phyloP scores from a whole-genome alignment of 208 protist species.

The Trypanosoma vivax region DNA sequence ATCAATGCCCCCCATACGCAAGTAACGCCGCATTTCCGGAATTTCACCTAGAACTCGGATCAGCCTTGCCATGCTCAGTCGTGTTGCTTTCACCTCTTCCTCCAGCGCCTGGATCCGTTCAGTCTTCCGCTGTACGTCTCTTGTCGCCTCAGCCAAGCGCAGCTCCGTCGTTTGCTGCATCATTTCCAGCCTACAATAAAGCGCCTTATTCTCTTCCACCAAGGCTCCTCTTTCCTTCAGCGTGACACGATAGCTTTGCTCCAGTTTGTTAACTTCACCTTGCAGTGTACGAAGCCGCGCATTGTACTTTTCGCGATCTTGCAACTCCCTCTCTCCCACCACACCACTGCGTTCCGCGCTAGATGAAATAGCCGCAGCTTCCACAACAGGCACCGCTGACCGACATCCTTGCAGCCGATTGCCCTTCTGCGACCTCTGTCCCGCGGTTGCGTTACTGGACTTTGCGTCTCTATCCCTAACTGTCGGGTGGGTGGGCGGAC shows the following conservation, averaged over 20 bases:
- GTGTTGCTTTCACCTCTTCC: constrained; percentile 50
- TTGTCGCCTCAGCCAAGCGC: constrained; percentile 8
- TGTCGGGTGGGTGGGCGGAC: too few relatives aligned
- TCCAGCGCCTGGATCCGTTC: constrained; percentile 30
- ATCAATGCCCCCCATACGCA: constrained; percentile 47
- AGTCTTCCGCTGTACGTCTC: constrained; percentile 4
- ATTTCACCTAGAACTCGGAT: constrained; percentile 66
- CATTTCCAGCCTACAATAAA: constrained; percentile 11
- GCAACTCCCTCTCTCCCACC: not conserved
- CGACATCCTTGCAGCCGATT: too few relatives aligned
- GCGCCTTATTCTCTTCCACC: constrained; percentile 12
- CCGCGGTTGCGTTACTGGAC: too few relatives aligned
- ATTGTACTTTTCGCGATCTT: constrained; percentile 7
- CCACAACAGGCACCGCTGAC: too few relatives aligned
- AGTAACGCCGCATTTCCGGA: constrained; percentile 50
- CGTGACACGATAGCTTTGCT: constrained; percentile 7
- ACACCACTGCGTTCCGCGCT: not conserved
- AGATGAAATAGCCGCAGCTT: not conserved
- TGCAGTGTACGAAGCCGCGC: constrained; percentile 12
- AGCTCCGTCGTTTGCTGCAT: constrained; percentile 17
- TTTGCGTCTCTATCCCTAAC: too few relatives aligned
- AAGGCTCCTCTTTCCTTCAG: constrained; percentile 12
- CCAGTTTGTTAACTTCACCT: constrained; percentile 16
- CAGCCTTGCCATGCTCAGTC: constrained; percentile 65
- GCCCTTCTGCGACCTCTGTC: too few relatives aligned